These are phyloP conservation scores for Zygosaccharomyces kombuchaensis DNA, from an alignment of 805 yeast species.

Conservation along the genomic window DNA sequence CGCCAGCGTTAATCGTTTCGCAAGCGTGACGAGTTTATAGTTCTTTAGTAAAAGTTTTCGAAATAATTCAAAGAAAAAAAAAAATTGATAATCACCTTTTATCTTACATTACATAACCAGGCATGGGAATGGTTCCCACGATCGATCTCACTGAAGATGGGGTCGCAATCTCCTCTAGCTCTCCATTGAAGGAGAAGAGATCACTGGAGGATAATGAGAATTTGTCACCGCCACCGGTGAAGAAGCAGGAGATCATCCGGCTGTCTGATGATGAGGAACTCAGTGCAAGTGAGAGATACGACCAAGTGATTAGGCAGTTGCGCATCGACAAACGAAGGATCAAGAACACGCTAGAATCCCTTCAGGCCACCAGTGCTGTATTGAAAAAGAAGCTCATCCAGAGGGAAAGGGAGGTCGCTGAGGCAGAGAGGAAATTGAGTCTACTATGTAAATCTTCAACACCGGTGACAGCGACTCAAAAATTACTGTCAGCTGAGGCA, in stretches of 20 bases:
- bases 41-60: not conserved
- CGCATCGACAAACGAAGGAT: slow-evolving; percentile 6
- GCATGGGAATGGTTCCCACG: slow-evolving; percentile 12
- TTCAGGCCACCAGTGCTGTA: slow-evolving; percentile 20
- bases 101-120: not conserved
- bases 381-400: slow-evolving; percentile 22
- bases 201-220: slow-evolving; percentile 1
- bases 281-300: not conserved
- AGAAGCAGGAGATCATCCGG: slow-evolving; percentile 2
- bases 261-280: slow-evolving; percentile 5
- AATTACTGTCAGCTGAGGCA: slow-evolving; percentile 18
- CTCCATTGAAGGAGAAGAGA: slow-evolving; percentile 3
- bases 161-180: slow-evolving; percentile 7
- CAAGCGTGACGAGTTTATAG: not conserved
- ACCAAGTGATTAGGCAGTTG: not conserved
- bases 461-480: slow-evolving; percentile 14
- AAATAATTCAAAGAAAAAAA: not conserved
- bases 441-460: slow-evolving; percentile 3
- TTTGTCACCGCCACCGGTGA: slow-evolving; percentile 3
- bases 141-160: slow-evolving; percentile 21
- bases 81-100: not conserved
- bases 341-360: slow-evolving; percentile 12
- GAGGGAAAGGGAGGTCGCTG: slow-evolving; percentile 22
- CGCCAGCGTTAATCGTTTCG: not conserved
- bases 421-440: slow-evolving; percentile 15